phyloP scores from a whole-genome alignment of 2,329 filamentous ascomycete genomes.

The Emmonsiellopsis sp. region DNA sequence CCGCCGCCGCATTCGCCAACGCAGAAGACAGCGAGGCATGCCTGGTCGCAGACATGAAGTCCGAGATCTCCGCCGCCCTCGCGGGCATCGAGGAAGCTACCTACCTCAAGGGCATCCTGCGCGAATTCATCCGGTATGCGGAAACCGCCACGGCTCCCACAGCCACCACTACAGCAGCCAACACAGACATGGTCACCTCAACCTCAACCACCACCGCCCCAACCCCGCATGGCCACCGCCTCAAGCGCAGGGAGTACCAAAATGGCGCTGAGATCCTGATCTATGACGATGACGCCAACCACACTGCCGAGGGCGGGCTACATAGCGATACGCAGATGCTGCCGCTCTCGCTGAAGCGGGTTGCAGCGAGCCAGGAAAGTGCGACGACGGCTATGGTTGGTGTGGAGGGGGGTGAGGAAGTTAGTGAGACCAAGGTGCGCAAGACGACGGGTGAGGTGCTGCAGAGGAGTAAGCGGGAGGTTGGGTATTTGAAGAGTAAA shows the following conservation, averaged over 20 bases:
- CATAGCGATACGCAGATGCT: conserved; percentile 19
- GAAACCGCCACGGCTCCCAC: conserved; percentile 11
- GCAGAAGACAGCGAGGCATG: conserved; percentile 30
- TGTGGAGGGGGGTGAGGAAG: conserved; percentile 38
- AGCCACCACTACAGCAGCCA: neutral
- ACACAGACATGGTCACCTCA: conserved; percentile 4
- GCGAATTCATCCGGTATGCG: conserved; percentile 36
- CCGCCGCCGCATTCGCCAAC: conserved; percentile 25
- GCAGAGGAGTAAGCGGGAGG: conserved; percentile 60
- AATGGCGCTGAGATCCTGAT: conserved; percentile 30
- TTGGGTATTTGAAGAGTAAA: conserved; percentile 67
- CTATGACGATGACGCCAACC: conserved; percentile 5
- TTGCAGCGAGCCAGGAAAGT: conserved; percentile 42
- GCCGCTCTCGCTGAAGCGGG: conserved; percentile 1
- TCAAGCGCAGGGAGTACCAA: conserved; percentile 25
- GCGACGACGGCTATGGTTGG: conserved; percentile 32
- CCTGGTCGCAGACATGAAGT: conserved; percentile 38
- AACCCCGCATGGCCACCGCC: conserved; percentile 12
- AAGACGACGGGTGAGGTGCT: conserved; percentile 63
- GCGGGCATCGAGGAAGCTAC: conserved; percentile 39
- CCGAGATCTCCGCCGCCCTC: conserved; percentile 38
- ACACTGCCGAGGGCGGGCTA: neutral
- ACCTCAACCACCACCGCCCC: conserved; percentile 5
- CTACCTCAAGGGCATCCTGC: conserved; percentile 37
- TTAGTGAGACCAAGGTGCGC: conserved; percentile 37